A percentile compares a stretch with the other conserved stretches of the same genome.
Conservation (phyloP, 768 basidiomycete species). For the Dentipellis sp. region DNA sequence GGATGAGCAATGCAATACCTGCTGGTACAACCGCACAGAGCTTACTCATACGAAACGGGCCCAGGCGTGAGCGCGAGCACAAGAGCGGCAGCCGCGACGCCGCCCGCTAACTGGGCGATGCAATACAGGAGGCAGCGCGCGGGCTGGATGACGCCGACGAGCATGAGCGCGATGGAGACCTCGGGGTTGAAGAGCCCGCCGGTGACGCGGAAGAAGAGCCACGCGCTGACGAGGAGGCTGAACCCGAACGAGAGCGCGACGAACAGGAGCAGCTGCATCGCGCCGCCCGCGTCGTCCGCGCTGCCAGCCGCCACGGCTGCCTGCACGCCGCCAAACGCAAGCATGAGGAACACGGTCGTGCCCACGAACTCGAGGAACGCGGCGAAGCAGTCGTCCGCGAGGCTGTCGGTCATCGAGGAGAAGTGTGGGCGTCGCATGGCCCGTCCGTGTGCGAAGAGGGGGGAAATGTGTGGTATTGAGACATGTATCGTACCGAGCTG, state of each 20-base stretch:
- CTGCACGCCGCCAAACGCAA: constrained; percentile 59
- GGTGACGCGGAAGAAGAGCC: constrained; percentile 58
- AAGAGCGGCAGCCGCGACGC: constrained; percentile 49
- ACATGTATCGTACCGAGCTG: not conserved
- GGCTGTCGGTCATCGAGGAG: constrained; percentile 15
- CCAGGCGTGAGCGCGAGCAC: constrained; percentile 46
- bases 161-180: constrained; percentile 48
- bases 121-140: constrained; percentile 50
- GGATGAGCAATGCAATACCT: not conserved
- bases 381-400: constrained; percentile 32
- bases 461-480: not conserved
- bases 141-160: constrained; percentile 45
- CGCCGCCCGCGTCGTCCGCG: constrained; percentile 1
- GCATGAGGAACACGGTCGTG: constrained; percentile 53
- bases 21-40: not conserved
- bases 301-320: constrained; percentile 32
- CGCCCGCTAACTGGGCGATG: constrained; percentile 53
- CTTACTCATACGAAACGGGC: constrained; percentile 45
- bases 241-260: constrained; percentile 54
- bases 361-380: constrained; percentile 52
- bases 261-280: constrained; percentile 39
- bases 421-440: not conserved
- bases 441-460: not conserved
- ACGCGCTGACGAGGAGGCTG: constrained; percentile 51
- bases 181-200: constrained; percentile 63